Percentiles rank a stretch among this genome's conserved stretches.
phyloP scores from a whole-genome alignment of 768 basidiomycete genomes.

The Russula earlei region DNA sequence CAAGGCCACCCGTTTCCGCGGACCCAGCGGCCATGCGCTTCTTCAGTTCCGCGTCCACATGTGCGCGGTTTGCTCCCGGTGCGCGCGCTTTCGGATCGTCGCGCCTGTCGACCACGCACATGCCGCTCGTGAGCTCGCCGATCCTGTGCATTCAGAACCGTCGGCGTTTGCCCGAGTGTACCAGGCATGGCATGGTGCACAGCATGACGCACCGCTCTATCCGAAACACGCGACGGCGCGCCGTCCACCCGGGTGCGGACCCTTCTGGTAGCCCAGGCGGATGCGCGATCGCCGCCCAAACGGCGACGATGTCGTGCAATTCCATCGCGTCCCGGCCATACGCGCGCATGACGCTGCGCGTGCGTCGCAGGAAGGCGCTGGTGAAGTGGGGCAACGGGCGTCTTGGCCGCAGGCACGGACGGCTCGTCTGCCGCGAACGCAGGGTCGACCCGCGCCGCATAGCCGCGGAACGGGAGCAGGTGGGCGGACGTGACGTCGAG shows the following conservation, averaged over 20 bases:
- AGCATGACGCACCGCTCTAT: constrained; percentile 14
- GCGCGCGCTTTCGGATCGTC: constrained; percentile 55
- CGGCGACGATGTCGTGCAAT: constrained; percentile 81
- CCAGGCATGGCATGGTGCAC: neutral
- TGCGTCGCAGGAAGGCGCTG: constrained; percentile 65
- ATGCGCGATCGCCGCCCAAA: constrained; percentile 79
- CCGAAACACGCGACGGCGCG: constrained; percentile 18
- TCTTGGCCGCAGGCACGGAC: constrained; percentile 39
- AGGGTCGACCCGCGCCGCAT: constrained; percentile 51
- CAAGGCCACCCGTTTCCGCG: constrained; percentile 10
- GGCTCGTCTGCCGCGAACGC: constrained; percentile 44
- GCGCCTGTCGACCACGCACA: constrained; percentile 78
- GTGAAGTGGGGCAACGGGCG: constrained; percentile 68
- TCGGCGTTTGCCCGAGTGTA: neutral
- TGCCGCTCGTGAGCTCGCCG: constrained; percentile 77
- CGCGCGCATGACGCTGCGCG: constrained; percentile 64
- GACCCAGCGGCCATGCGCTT: constrained; percentile 25
- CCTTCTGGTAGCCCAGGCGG: constrained; percentile 35
- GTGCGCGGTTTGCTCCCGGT: constrained; percentile 54
- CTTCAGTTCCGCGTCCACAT: constrained; percentile 47
- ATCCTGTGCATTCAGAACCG: constrained; percentile 36
- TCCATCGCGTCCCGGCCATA: constrained; percentile 84
- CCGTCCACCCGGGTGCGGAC: constrained; percentile 48
- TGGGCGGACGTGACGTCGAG: constrained; percentile 80
- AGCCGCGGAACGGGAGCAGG: constrained; percentile 62